Evolutionary conservation across 2,329 filamentous ascomycete species (phyloP).

Genomic region (Nemania sp.): DNA sequence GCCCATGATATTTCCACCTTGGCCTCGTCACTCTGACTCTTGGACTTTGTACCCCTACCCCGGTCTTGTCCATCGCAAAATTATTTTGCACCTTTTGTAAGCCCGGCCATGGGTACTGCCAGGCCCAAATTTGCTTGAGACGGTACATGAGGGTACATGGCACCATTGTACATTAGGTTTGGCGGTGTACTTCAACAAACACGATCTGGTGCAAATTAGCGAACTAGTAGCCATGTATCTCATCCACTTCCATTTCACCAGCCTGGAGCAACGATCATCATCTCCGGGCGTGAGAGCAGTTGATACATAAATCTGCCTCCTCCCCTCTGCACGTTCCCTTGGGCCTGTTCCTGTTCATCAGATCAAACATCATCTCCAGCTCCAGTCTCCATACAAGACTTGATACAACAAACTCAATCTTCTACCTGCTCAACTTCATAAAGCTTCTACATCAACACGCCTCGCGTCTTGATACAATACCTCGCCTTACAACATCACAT

Average conservation of each 20-base stretch:
- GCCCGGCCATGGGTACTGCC: slow-evolving; percentile 33
- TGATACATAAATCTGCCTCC: slow-evolving; percentile 41
- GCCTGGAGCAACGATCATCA: slow-evolving; percentile 31
- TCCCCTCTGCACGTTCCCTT: slow-evolving; percentile 30
- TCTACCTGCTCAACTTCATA: neutral
- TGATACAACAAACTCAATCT: slow-evolving; percentile 7
- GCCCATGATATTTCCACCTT: slow-evolving; percentile 20
- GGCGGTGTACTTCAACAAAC: slow-evolving; percentile 39
- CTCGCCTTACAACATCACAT: slow-evolving; percentile 1
- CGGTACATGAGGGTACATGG: slow-evolving; percentile 25
- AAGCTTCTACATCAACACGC: neutral
- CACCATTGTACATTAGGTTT: slow-evolving; percentile 32
- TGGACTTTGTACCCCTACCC: slow-evolving; percentile 28
- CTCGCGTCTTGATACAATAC: neutral
- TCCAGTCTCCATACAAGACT: slow-evolving; percentile 14
- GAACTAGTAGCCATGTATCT: slow-evolving; percentile 34
- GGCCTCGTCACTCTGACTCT: slow-evolving; percentile 26
- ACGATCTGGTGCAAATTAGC: slow-evolving; percentile 25
- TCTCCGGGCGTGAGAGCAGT: slow-evolving; percentile 27
- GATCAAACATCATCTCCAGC: slow-evolving; percentile 27
- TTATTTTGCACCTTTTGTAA: slow-evolving; percentile 40
- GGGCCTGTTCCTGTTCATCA: slow-evolving; percentile 30
- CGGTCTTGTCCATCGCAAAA: slow-evolving; percentile 26
- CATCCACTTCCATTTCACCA: slow-evolving; percentile 27
- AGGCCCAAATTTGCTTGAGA: slow-evolving; percentile 31